phyloP scores from a whole-genome alignment of 116 monocot genomes.

The Cymodocea nodosa region DNA sequence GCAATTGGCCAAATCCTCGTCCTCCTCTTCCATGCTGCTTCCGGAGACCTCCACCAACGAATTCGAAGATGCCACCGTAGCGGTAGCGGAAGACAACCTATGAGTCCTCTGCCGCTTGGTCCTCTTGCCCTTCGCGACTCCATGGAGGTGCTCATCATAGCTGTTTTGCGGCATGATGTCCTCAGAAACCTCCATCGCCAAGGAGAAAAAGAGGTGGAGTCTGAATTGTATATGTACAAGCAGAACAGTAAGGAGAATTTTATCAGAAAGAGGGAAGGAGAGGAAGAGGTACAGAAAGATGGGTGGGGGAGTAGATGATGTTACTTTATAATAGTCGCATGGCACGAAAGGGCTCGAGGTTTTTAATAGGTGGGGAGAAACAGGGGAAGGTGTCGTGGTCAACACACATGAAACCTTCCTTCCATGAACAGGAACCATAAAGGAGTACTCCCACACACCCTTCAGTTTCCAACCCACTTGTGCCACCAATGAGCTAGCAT shows the following conservation, averaged over 20 bases:
- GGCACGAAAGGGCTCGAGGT: too few relatives aligned
- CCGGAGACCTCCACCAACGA: slow-evolving; percentile 23
- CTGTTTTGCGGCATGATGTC: background rate
- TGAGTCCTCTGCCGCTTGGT: slow-evolving; percentile 20
- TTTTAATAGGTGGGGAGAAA: too few relatives aligned
- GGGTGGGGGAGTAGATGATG: background rate
- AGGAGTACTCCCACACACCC: too few relatives aligned
- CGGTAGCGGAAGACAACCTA: background rate
- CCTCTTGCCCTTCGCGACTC: slow-evolving; percentile 26
- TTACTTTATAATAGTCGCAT: too few relatives aligned
- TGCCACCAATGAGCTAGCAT: too few relatives aligned
- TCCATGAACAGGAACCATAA: too few relatives aligned
- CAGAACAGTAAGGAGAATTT: too few relatives aligned
- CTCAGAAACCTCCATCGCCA: background rate
- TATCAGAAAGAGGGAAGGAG: background rate
- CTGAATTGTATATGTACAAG: too few relatives aligned
- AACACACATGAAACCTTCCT: too few relatives aligned
- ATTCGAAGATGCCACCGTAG: slow-evolving; percentile 10
- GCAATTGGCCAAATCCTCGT: slow-evolving; percentile 77
- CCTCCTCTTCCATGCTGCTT: slow-evolving; percentile 12
- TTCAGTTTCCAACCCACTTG: too few relatives aligned
- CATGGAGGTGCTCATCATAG: background rate
- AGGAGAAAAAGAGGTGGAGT: background rate
- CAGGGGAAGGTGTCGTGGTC: too few relatives aligned
- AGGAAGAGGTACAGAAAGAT: background rate